Base-by-base conservation (phyloP, 192 early-diverging fungal genomes). In the Coemansia reversa region DNA sequence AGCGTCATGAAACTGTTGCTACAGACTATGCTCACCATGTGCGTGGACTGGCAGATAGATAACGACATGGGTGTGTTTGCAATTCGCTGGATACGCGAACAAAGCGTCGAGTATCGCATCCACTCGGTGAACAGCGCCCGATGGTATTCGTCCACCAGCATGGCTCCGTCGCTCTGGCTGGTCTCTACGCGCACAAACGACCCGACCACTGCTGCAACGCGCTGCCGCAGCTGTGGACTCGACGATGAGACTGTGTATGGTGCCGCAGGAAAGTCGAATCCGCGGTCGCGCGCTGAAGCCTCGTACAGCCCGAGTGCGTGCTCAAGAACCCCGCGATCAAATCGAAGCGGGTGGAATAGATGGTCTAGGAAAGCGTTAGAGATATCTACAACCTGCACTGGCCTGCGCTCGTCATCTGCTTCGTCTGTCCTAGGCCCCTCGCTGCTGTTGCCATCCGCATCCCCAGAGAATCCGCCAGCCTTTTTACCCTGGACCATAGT, bases 91-190 rank as follows among this genome's bases (percentile, higher is more conserved):
- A 79, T 50, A 3, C 74, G 82, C 23, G 67, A 54, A 35, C 82
- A 83, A 3, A 80, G 65, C 32, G 76, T 71, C 14, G 74, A 58
- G 39, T 73, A 79, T 47, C 82, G 82, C 82, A 74, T 76, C 82
- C 82, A 83, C 67, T 79, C 76, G 60, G 74, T 76, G 30, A 69
- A 79, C 47, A 76, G 19, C 25, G 74, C 65, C 7, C 65, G 57
- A 25, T 70, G 74, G 57, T 72, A 81, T 18, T 64, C 72, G 57
- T 58, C 67, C 0, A 67, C 64, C 23, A 60, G 48, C 50, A 64
- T 24, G 3, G 51, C 20, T 27, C 72, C 77, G 7, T 51, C 58
- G 19, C 58, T 54, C 22, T 42, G 45, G 50, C 70, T 67, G 20
- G 63, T 29, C 53, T 63, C 69, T 7, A 65, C 70, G 16, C 69